Evolutionary conservation across 208 protist genomes (phyloP).

Genomic region (Acanthamoeba castellanii): DNA sequence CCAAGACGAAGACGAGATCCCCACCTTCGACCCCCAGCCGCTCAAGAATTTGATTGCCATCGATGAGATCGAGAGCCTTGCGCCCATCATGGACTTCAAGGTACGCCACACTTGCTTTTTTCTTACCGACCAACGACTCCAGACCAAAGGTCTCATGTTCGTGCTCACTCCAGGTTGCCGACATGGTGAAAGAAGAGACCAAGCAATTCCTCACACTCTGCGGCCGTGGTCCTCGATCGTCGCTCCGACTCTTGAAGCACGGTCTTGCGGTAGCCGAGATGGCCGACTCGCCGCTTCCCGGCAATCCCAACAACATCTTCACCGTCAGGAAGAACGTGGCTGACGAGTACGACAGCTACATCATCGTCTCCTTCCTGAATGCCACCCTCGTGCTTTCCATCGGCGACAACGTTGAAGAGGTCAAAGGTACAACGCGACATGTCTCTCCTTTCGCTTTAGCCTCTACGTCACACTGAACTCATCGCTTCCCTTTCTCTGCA

Average conservation of each 20-base stretch:
- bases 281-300: conserved; percentile 89
- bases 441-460: background rate
- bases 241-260: conserved; percentile 92
- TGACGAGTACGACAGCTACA: conserved; percentile 91
- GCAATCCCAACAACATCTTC: conserved; percentile 87
- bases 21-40: conserved; percentile 83
- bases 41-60: conserved; percentile 90
- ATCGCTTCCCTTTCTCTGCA: background rate
- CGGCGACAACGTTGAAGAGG: conserved; percentile 93
- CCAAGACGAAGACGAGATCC: conserved; percentile 53
- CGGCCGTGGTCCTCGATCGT: conserved; percentile 88
- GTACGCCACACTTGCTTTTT: background rate
- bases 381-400: conserved; percentile 93
- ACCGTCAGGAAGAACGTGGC: conserved; percentile 79
- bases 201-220: conserved; percentile 91
- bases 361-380: conserved; percentile 94
- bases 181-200: conserved; percentile 88
- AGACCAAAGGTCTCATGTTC: background rate
- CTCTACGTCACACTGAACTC: background rate
- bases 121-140: background rate
- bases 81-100: conserved; percentile 90
- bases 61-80: conserved; percentile 89
- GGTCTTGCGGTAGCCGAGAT: conserved; percentile 91
- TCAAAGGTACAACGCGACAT: conserved; percentile 59
- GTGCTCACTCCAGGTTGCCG: conserved; percentile 78